These are phyloP conservation scores for Priceomyces melissophilus DNA, from an alignment of 805 yeast genomes.

Conservation along the genomic window DNA sequence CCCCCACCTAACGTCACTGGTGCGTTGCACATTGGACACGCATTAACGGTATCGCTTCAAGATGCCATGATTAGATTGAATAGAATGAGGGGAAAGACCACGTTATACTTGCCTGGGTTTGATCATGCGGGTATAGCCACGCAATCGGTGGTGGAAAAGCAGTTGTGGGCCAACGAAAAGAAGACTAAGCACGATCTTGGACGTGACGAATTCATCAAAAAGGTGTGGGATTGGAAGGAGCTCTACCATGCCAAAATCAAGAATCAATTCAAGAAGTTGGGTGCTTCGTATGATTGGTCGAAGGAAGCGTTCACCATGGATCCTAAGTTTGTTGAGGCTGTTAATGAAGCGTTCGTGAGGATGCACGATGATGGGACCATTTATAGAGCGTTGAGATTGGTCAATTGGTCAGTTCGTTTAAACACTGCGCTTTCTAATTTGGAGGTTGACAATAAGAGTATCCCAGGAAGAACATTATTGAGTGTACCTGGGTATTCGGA, in stretches of 20 bases:
- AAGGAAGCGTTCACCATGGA: constrained; percentile 92
- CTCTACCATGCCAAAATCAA: constrained; percentile 85
- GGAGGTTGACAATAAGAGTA: constrained; percentile 91
- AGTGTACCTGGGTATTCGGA: constrained; percentile 88
- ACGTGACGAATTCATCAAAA: constrained; percentile 81
- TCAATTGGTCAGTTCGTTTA: constrained; percentile 94
- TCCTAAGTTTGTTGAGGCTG: constrained; percentile 74
- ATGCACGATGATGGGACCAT: constrained; percentile 93
- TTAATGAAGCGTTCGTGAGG: constrained; percentile 84
- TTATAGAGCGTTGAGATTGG: constrained; percentile 88
- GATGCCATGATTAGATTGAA: constrained; percentile 89
- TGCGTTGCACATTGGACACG: constrained; percentile 98
- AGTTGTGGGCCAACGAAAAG: constrained; percentile 81
- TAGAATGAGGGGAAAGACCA: constrained; percentile 97
- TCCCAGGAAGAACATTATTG: constrained; percentile 75
- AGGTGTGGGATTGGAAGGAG: constrained; percentile 98
- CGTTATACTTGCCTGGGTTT: constrained; percentile 90
- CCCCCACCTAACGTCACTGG: constrained; percentile 99
- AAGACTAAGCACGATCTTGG: constrained; percentile 94
- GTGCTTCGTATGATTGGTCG: constrained; percentile 96
- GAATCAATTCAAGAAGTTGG: constrained; percentile 77
- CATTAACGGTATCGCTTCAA: constrained; percentile 91
- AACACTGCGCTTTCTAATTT: constrained; percentile 94
- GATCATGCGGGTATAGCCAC: constrained; percentile 99
- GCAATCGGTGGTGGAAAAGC: constrained; percentile 96